Evolutionary conservation across 257 asterid species (phyloP).

Genomic region (Penstemon newberryi): DNA sequence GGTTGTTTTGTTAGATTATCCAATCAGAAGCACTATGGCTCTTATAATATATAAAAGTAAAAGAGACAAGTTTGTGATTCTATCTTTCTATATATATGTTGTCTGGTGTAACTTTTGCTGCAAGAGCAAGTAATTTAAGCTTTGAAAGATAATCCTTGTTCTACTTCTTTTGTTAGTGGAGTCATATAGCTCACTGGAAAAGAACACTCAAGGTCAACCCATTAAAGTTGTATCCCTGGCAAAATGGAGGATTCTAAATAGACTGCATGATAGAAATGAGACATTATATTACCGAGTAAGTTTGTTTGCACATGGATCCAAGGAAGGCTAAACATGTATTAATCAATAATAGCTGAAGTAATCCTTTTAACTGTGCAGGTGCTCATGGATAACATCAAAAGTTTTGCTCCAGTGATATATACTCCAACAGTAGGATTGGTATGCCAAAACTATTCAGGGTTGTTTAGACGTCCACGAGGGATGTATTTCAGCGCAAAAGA

Average conservation of each 20-base stretch:
- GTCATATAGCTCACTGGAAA: conserved; percentile 86
- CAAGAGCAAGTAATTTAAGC: conserved; percentile 9
- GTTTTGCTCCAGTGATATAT: conserved; percentile 92
- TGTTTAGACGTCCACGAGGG: conserved; percentile 98
- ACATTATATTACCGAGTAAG: conserved; percentile 95
- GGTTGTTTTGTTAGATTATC: not conserved
- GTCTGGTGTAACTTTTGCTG: conserved; percentile 1
- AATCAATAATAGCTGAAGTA: conserved; percentile 23
- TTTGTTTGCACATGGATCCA: conserved; percentile 26
- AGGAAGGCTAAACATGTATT: conserved; percentile 18
- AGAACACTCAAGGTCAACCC: conserved; percentile 80
- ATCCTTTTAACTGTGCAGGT: conserved; percentile 52
- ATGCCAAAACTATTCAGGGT: conserved; percentile 97
- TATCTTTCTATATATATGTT: conserved; percentile 13
- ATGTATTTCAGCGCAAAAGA: conserved; percentile 99
- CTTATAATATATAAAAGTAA: not conserved
- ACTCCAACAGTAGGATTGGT: conserved; percentile 99
- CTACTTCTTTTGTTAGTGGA: conserved; percentile 65
- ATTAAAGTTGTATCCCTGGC: conserved; percentile 65
- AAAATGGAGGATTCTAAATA: conserved; percentile 96
- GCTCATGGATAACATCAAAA: conserved; percentile 82
- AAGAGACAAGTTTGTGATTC: not conserved
- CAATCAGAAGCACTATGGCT: not conserved
- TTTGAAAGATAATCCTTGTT: conserved; percentile 27
- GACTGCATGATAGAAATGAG: conserved; percentile 98